Evolutionary conservation across 768 basidiomycete species (phyloP).

Genomic region (Russula abietina): DNA sequence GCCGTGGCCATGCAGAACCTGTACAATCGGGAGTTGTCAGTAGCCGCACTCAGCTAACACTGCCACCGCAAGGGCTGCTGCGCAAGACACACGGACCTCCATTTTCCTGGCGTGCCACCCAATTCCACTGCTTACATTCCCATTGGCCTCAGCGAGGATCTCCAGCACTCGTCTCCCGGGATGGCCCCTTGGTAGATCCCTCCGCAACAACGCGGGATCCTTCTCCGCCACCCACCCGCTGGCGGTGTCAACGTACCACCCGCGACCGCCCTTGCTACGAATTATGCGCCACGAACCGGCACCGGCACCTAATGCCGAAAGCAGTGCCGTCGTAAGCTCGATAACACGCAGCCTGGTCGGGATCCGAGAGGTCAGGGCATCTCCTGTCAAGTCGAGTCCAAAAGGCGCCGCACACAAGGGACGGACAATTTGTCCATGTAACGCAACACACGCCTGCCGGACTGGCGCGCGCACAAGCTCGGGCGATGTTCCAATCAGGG

Average conservation of each 20-base stretch:
- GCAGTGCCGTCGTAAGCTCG: conserved; percentile 68
- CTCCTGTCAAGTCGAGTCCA: conserved; percentile 47
- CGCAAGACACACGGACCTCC: conserved; percentile 29
- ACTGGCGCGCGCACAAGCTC: conserved; percentile 49
- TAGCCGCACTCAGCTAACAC: not conserved
- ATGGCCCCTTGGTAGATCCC: conserved; percentile 41
- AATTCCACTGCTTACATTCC: conserved; percentile 84
- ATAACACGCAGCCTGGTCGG: conserved; percentile 80
- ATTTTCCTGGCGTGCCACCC: conserved; percentile 97
- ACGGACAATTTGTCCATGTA: conserved; percentile 73
- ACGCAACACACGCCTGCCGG: conserved; percentile 64
- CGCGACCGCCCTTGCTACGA: conserved; percentile 87
- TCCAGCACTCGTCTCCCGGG: conserved; percentile 67
- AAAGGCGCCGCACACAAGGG: conserved; percentile 78
- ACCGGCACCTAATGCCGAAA: conserved; percentile 68
- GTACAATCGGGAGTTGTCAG: conserved; percentile 5
- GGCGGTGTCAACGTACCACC: conserved; percentile 91
- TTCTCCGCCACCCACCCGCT: conserved; percentile 66
- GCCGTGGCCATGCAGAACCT: conserved; percentile 77
- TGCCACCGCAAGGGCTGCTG: not conserved
- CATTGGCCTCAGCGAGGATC: conserved; percentile 70
- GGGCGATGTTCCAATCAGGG: conserved; percentile 55
- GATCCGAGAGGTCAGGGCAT: conserved; percentile 35
- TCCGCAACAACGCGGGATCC: conserved; percentile 37
- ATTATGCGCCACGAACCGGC: conserved; percentile 84